Evolutionary conservation across 2,329 filamentous ascomycete species (phyloP).

Genomic region (Nothomitra cinnamomea): DNA sequence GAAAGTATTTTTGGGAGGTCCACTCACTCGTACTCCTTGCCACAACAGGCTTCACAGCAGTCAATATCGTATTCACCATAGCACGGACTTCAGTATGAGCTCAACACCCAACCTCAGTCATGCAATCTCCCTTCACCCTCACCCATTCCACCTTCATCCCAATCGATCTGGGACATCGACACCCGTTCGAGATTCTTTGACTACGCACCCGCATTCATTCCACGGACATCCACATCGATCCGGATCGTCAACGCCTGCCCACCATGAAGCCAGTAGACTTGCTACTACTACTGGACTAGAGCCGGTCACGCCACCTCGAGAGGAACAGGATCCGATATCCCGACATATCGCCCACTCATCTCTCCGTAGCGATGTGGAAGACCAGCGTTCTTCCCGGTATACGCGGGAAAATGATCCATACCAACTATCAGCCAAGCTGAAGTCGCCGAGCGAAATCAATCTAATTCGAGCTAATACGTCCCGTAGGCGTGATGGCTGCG

Average conservation of each 20-base stretch:
- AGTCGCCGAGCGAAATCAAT: slow-evolving; percentile 58
- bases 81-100: background rate
- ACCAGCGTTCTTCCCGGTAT: background rate
- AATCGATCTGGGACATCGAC: slow-evolving; percentile 14
- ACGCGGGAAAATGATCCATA: slow-evolving; percentile 47
- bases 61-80: background rate
- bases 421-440: slow-evolving; percentile 58
- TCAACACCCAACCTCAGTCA: slow-evolving; percentile 1
- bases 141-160: slow-evolving; percentile 13
- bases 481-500: slow-evolving; percentile 47
- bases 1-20: background rate
- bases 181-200: slow-evolving; percentile 2
- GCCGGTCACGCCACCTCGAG: background rate
- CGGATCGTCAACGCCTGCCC: slow-evolving; percentile 10
- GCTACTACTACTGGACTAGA: slow-evolving; percentile 12
- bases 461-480: slow-evolving; percentile 67
- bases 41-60: background rate
- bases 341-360: background rate
- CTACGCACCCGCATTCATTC: slow-evolving; percentile 6
- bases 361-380: background rate
- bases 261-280: slow-evolving; percentile 7
- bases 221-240: slow-evolving; percentile 15
- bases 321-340: background rate
- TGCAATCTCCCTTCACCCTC: slow-evolving; percentile 6
- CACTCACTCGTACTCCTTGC: background rate